phyloP scores from a whole-genome alignment of 75 land plant species.

The Cunninghamia lanceolata region DNA sequence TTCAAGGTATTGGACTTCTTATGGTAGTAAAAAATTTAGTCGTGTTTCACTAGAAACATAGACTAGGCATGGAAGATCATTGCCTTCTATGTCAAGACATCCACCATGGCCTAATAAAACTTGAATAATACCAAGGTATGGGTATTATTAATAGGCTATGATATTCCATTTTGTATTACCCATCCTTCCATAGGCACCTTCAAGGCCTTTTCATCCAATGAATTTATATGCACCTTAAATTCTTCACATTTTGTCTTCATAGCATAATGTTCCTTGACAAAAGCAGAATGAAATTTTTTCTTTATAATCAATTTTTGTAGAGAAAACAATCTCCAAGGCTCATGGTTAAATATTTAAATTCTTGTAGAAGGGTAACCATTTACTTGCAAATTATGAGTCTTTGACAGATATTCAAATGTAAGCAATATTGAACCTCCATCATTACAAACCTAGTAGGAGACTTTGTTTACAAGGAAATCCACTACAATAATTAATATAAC shows the following conservation, averaged over 20 bases:
- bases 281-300: slow-evolving; percentile 85
- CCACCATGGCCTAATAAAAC: slow-evolving; percentile 87
- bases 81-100: slow-evolving; percentile 72
- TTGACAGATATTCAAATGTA: slow-evolving; percentile 76
- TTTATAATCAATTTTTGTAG: slow-evolving; percentile 90
- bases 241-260: slow-evolving; percentile 94
- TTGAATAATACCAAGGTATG: slow-evolving; percentile 84
- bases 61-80: slow-evolving; percentile 84
- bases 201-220: slow-evolving; percentile 69
- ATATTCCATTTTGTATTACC: slow-evolving; percentile 97
- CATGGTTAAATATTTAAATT: slow-evolving; percentile 85
- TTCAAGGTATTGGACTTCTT: slow-evolving; percentile 93
- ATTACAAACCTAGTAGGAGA: slow-evolving; percentile 85
- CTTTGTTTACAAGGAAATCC: slow-evolving; percentile 79
- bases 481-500: slow-evolving; percentile 81
- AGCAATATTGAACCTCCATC: slow-evolving; percentile 89
- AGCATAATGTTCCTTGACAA: slow-evolving; percentile 90
- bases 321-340: slow-evolving; percentile 87
- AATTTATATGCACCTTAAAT: slow-evolving; percentile 75
- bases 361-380: slow-evolving; percentile 92
- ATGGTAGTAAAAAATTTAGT: slow-evolving; percentile 77
- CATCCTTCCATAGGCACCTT: slow-evolving; percentile 93
- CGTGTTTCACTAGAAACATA: slow-evolving; percentile 83
- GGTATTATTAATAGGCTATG: slow-evolving; percentile 89
- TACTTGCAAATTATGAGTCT: slow-evolving; percentile 89